Evolutionary conservation across 108 stramenopile genomes (phyloP).

Genomic region (Stephanodiscus minutulus): DNA sequence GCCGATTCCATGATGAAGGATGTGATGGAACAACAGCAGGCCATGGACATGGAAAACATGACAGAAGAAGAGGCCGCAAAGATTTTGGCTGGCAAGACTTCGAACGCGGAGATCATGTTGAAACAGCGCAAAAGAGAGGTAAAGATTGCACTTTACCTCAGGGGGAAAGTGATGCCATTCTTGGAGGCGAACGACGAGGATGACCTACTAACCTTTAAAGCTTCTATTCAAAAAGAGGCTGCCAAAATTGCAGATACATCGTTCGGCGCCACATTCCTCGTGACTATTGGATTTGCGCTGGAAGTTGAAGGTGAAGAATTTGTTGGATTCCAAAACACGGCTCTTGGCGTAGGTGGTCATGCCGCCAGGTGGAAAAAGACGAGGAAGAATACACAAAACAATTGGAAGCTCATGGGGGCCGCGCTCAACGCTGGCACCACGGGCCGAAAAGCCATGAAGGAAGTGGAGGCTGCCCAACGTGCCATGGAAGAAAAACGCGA

Average conservation of each 20-base stretch:
- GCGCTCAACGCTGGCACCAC: constrained; percentile 72
- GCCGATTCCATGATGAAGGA: constrained; percentile 83
- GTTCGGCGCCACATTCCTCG: constrained; percentile 72
- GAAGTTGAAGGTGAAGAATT: constrained; percentile 78
- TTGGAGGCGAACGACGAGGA: constrained; percentile 60
- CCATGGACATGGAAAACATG: constrained; percentile 52
- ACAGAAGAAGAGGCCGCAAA: constrained; percentile 60
- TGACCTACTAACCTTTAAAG: constrained; percentile 43
- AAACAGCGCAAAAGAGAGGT: constrained; percentile 82
- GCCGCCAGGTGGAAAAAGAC: constrained; percentile 69
- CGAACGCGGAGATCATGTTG: constrained; percentile 41
- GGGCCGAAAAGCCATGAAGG: constrained; percentile 73
- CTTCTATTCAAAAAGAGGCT: constrained; percentile 58
- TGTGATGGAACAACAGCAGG: constrained; percentile 46
- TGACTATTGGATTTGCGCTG: constrained; percentile 78
- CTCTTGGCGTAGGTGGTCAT: constrained; percentile 76
- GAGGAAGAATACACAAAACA: constrained; percentile 51
- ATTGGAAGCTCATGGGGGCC: constrained; percentile 68
- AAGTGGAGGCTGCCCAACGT: constrained; percentile 70
- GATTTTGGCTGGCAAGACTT: constrained; percentile 30
- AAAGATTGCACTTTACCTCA: constrained; percentile 68
- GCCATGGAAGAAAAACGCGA: constrained; percentile 48
- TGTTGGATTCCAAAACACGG: constrained; percentile 70
- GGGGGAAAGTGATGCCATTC: constrained; percentile 63
- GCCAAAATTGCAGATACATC: constrained; percentile 72